Evolutionary conservation across 805 yeast species (phyloP).

Genomic region (Lipomyces orientalis): DNA sequence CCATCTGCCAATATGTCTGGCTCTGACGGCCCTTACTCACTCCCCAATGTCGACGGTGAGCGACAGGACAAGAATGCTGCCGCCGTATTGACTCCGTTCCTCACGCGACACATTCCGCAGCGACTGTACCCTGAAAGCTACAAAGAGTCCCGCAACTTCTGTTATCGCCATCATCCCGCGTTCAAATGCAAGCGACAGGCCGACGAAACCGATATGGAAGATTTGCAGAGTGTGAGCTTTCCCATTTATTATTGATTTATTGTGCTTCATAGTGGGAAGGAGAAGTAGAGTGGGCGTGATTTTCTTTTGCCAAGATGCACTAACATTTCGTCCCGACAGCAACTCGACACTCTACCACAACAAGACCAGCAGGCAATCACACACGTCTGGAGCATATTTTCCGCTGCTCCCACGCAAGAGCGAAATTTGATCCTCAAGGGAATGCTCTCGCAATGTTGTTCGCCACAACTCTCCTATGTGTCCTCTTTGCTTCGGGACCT

Average conservation of each 20-base stretch:
- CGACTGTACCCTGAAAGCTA: conserved; percentile 34
- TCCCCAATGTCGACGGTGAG: neutral
- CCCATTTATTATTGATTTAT: conserved; percentile 40
- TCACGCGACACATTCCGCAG: conserved; percentile 35
- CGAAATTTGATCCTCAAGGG: conserved; percentile 82
- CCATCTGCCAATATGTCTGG: neutral
- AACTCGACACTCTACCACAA: conserved; percentile 55
- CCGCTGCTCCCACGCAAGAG: conserved; percentile 72
- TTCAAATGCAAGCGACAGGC: conserved; percentile 71
- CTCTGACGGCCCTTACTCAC: neutral
- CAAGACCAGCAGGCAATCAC: conserved; percentile 77
- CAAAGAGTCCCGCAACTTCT: conserved; percentile 53
- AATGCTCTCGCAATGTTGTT: conserved; percentile 85
- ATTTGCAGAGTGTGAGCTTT: conserved; percentile 55
- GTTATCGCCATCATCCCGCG: conserved; percentile 94
- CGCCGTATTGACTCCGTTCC: conserved; percentile 31
- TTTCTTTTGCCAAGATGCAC: conserved; percentile 43
- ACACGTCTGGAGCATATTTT: conserved; percentile 83
- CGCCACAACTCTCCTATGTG: conserved; percentile 88
- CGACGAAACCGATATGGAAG: conserved; percentile 67
- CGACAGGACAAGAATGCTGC: conserved; percentile 8
- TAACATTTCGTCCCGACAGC: conserved; percentile 42
- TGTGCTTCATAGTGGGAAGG: conserved; percentile 45
- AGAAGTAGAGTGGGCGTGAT: conserved; percentile 40
- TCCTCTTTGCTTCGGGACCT: conserved; percentile 78